Evolutionary conservation across 768 basidiomycete genomes (phyloP), one percentile per base, ranked within the genome.

Genomic region (Trametes coccinea): DNA sequence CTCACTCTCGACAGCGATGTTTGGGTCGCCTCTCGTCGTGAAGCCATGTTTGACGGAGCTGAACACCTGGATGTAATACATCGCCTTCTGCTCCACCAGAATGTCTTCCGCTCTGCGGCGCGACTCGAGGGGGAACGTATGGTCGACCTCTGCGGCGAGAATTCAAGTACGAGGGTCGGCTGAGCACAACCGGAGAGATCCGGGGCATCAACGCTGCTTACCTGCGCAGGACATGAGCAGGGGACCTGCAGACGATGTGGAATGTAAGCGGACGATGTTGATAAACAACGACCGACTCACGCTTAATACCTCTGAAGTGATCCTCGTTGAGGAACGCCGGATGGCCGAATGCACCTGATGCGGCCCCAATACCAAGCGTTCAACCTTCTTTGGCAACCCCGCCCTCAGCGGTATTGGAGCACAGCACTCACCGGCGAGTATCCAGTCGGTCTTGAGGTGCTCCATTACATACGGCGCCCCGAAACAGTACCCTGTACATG

Each of bases 61-160:
- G 68, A 87, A 87, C 14, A 84, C 67, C 49, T 87, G 85, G 62
- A 85, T 75, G 62, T 84, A 80, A 68, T 87, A 88, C 0, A 72
- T 74, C 0, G 80, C 79, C 56, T 83, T 83, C 27, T 69, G 74
- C 56, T 79, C 80, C 7, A 78, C 75, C 14, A 88, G 71, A 8
- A 85, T 80, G 50, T 85, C 83, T 61, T 87, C 86, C 0, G 82
- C 82, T 1, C 78, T 75, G 29, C 80, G 81, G 34, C 86, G 83
- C 0, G 79, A 77, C n/a, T 77, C 76, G 0, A 75, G 27, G 1
- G 83, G 77, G 76, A 88, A 87, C 0, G 84, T 79, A 1, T 66
- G 62, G 67, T 88, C 87, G n/a, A 64, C 75, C 71, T 87, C 86
- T 83, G 67, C 5, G 50, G 17, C 22, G 22, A 22, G 37, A n/a